Evolutionary conservation across 1,284 basidiomycete genomes (phyloP), one percentile per base, ranked within the genome.

Genomic region (Gomphus bonarii): DNA sequence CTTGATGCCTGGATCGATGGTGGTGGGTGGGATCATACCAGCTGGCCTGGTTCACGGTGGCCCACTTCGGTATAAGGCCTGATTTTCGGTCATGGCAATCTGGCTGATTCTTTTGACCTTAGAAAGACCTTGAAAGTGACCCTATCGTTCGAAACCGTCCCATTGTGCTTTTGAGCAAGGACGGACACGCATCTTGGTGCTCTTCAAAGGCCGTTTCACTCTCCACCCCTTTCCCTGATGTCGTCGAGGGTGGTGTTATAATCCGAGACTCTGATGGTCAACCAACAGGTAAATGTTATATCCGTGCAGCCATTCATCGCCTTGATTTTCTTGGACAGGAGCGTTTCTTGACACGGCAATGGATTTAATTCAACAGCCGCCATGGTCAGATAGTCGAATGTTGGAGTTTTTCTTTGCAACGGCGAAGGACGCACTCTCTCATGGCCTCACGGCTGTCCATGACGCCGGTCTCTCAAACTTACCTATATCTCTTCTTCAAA

Each of bases 1-100:
- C 73, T 70, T 6, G 74, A 76, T 3, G 72, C 69, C 3, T 95
- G 91, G 91, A 80, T 97, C 55, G 74, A 85, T 63, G 94, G 91
- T 3, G 81, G 88, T 73, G 94, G 93, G 5, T 97, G 94, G 93
- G 91, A 97, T 66, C 93, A 97, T 69, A 95, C 88, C 4, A 75
- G 78, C 58, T 88, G 85, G 85, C 63, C 77, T 1, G 79, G 75
- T 18, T 71, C 77, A 28, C 68, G 75, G 30, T 95, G 93, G 65
- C 93, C 94, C 0, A 86, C 80, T 25, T 86, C 89, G 4, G 91
- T 91, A 62, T 53, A 51, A 44, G n/a, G 30, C 31, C 3, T 28
- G 5, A 18, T 48, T 48, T 25, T 30, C n/a, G 7, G n/a, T 3
- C 25, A 7, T 20, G 2, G 31, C 31, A 7, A 3, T 7, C 14